A percentile compares a stretch with the other conserved stretches of the same genome.
Conservation (phyloP, 2,329 filamentous ascomycete genomes). For the Curvularia verruculosa region DNA sequence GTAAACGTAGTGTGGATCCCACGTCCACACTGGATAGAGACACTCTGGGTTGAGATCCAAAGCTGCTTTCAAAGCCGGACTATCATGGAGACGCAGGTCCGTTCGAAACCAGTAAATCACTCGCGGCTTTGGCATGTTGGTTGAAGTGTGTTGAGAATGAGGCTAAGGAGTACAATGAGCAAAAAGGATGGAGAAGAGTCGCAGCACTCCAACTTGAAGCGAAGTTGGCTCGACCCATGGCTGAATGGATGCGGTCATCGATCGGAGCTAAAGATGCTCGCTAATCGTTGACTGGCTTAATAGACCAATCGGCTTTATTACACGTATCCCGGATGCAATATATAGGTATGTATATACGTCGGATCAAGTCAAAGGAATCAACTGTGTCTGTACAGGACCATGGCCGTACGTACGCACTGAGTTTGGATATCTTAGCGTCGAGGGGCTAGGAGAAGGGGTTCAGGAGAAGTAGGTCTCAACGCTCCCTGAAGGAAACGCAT, state of each 20-base stretch:
- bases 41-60: constrained; percentile 70
- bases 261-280: constrained; percentile 24
- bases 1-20: constrained; percentile 83
- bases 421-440: too few relatives aligned
- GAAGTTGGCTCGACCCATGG: constrained; percentile 14
- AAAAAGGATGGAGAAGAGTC: constrained; percentile 1
- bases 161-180: neutral
- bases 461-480: neutral
- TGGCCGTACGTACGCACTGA: neutral
- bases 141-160: neutral
- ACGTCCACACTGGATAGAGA: constrained; percentile 78
- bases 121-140: constrained; percentile 52
- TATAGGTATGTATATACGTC: neutral
- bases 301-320: constrained; percentile 12
- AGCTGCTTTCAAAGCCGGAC: constrained; percentile 73
- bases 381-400: neutral
- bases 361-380: neutral
- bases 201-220: constrained; percentile 8
- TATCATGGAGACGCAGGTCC: constrained; percentile 78
- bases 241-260: constrained; percentile 41
- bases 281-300: constrained; percentile 9
- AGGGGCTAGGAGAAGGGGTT: neutral
- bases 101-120: constrained; percentile 83
- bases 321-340: neutral
- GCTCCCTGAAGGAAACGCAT: neutral